These are phyloP conservation scores for Phytophthora citrophthora DNA, from an alignment of 352 stramenopile species.

Conservation along the genomic window DNA sequence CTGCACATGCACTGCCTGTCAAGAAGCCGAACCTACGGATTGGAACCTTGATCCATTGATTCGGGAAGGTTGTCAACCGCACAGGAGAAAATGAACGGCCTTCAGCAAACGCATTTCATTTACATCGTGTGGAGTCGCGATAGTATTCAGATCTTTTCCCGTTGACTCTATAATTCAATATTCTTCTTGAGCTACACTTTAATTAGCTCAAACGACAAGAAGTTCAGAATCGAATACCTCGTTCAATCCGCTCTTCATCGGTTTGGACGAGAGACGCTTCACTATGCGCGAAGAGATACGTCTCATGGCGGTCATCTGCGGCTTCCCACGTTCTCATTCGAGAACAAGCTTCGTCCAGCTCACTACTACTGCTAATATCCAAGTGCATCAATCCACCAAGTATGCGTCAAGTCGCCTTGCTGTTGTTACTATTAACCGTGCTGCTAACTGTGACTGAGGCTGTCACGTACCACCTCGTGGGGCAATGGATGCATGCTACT, in stretches of 20 bases:
- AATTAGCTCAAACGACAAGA: too few relatives aligned
- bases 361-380: not conserved
- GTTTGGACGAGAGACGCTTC: not conserved
- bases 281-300: constrained; percentile 2
- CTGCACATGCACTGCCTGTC: too few relatives aligned
- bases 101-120: too few relatives aligned
- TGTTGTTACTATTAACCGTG: constrained; percentile 21
- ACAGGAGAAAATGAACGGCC: not conserved
- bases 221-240: too few relatives aligned
- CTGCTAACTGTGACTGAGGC: constrained; percentile 12
- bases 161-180: not conserved
- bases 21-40: too few relatives aligned
- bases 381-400: not conserved
- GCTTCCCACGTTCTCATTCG: constrained; percentile 20
- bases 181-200: too few relatives aligned
- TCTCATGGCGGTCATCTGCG: not conserved
- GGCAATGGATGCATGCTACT: constrained; percentile 48
- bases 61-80: too few relatives aligned
- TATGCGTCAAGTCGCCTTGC: constrained; percentile 14
- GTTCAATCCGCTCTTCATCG: not conserved
- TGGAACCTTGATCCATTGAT: too few relatives aligned
- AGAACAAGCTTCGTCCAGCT: constrained; percentile 21
- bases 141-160: not conserved
- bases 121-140: not conserved
- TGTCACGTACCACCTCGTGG: constrained; percentile 40